These are phyloP conservation scores for Phytophthora vignae DNA, from an alignment of 352 stramenopile species.

Conservation along the genomic window DNA sequence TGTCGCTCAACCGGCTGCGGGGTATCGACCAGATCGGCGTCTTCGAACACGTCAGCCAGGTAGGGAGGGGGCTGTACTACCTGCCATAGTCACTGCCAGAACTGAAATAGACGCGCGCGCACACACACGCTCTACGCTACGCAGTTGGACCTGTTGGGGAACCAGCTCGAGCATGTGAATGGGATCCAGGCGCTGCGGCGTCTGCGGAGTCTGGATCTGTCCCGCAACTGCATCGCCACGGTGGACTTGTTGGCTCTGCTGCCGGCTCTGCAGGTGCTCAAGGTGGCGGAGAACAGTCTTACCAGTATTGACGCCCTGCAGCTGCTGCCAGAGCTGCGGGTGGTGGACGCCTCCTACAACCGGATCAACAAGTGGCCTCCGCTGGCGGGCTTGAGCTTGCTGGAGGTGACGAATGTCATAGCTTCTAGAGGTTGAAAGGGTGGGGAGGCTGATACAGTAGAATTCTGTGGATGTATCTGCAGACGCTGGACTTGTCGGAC, in stretches of 20 bases:
- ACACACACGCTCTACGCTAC: too few relatives aligned
- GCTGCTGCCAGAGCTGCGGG: conserved; percentile 39
- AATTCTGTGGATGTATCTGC: neutral
- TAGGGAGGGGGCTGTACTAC: conserved; percentile 10
- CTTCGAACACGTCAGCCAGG: conserved; percentile 59
- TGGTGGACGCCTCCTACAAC: conserved; percentile 72
- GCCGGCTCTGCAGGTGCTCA: conserved; percentile 52
- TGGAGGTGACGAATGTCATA: conserved; percentile 48
- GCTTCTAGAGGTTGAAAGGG: neutral
- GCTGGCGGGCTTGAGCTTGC: conserved; percentile 37
- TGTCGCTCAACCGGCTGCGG: conserved; percentile 61
- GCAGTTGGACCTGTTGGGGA: conserved; percentile 70
- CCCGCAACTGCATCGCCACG: conserved; percentile 57
- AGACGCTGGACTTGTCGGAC: conserved; percentile 71
- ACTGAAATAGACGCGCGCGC: too few relatives aligned
- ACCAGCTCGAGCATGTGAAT: conserved; percentile 59
- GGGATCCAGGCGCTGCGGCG: conserved; percentile 55
- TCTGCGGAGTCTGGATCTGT: conserved; percentile 58
- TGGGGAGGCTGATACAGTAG: too few relatives aligned
- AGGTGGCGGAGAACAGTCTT: conserved; percentile 68
- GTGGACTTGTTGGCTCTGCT: conserved; percentile 55
- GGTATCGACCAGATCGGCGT: conserved; percentile 49
- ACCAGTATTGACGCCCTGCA: conserved; percentile 50
- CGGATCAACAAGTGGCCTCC: conserved; percentile 63
- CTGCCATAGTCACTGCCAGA: too few relatives aligned